Conservation (phyloP, 2,329 filamentous ascomycete species). For the Claviceps monticola region DNA sequence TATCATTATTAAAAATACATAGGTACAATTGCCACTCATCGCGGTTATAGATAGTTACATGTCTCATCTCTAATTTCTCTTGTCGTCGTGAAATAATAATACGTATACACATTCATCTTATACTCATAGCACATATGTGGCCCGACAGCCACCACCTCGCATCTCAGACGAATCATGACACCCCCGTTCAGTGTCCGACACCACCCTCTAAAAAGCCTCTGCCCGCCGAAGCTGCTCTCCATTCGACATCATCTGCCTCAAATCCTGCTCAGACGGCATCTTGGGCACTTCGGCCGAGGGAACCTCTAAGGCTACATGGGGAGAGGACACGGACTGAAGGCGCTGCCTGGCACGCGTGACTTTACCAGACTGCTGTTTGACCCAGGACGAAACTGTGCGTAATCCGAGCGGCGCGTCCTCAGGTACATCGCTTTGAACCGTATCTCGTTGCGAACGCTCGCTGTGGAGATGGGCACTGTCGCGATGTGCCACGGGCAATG, state of each 20-base stretch:
- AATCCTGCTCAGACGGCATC: slow-evolving; percentile 30
- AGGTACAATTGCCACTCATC: no score
- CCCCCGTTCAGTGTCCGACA: slow-evolving; percentile 1
- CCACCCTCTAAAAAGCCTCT: slow-evolving; percentile 11
- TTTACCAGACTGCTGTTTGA: slow-evolving; percentile 46
- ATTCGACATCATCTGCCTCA: slow-evolving; percentile 37
- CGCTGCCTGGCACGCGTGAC: slow-evolving; percentile 33
- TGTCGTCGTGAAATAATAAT: no score
- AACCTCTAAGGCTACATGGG: slow-evolving; percentile 3
- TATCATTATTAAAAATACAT: no score
- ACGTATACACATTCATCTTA: no score
- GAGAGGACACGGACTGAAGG: slow-evolving; percentile 1
- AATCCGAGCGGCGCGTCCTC: slow-evolving; percentile 43
- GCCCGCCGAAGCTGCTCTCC: slow-evolving; percentile 31
- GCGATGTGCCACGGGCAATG: slow-evolving; percentile 4
- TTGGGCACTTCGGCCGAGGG: slow-evolving; percentile 26
- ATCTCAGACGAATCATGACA: no score
- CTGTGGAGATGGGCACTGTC: slow-evolving; percentile 3
- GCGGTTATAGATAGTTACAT: no score
- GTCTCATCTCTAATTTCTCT: no score
- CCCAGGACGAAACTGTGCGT: slow-evolving; percentile 47
- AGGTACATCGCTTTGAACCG: slow-evolving; percentile 37
- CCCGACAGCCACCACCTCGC: no score
- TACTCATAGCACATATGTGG: no score
- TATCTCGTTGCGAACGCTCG: slow-evolving; percentile 25